phyloP scores from a whole-genome alignment of 768 basidiomycete genomes.

The Boletus subcaerulescens region DNA sequence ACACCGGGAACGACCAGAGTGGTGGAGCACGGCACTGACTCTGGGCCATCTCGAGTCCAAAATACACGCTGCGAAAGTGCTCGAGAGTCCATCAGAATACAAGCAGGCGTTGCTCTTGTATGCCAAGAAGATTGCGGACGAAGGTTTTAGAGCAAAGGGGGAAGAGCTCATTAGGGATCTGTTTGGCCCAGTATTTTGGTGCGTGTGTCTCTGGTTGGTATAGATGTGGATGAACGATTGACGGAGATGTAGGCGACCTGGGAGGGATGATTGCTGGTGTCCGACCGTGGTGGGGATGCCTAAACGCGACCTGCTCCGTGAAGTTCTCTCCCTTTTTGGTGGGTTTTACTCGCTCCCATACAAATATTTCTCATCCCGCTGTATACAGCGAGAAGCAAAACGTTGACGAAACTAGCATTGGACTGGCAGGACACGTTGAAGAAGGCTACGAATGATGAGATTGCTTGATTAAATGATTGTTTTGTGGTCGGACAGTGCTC shows the following conservation, averaged over 20 bases:
- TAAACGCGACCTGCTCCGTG: slow-evolving; percentile 81
- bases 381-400: slow-evolving; percentile 65
- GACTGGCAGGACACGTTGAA: slow-evolving; percentile 84
- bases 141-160: slow-evolving; percentile 82
- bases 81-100: slow-evolving; percentile 87
- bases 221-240: not conserved
- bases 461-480: not conserved
- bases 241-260: slow-evolving; percentile 53
- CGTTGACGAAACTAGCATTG: slow-evolving; percentile 65
- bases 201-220: slow-evolving; percentile 29
- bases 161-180: slow-evolving; percentile 92
- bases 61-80: slow-evolving; percentile 64
- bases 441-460: slow-evolving; percentile 55
- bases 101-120: slow-evolving; percentile 72
- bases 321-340: slow-evolving; percentile 81
- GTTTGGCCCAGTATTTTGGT: slow-evolving; percentile 90
- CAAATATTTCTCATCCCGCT: slow-evolving; percentile 4
- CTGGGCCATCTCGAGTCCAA: slow-evolving; percentile 87
- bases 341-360: slow-evolving; percentile 24
- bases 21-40: slow-evolving; percentile 82
- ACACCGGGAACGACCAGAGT: slow-evolving; percentile 56
- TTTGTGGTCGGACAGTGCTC: not conserved
- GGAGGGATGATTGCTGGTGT: slow-evolving; percentile 60
- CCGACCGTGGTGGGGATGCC: slow-evolving; percentile 65
- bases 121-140: slow-evolving; percentile 83